Evolutionary conservation across 177 flowering plant genomes (phyloP).

Genomic region (Tripterygium wilfordii): DNA sequence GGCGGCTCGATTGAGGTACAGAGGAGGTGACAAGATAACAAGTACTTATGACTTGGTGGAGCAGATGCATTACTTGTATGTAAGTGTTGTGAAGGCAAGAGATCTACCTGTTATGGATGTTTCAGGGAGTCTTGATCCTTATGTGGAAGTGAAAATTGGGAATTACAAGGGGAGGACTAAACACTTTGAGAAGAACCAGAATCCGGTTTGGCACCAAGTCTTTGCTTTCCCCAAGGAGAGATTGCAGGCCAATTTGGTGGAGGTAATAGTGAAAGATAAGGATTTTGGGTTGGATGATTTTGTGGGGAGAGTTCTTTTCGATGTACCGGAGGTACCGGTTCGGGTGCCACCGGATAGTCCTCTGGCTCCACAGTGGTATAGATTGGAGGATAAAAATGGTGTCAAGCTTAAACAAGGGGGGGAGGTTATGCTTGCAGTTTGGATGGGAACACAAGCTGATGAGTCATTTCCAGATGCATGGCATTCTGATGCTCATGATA

Average conservation of each 20-base stretch:
- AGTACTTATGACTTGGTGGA: conserved; percentile 33
- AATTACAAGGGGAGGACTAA: conserved; percentile 26
- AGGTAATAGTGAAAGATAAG: conserved; percentile 23
- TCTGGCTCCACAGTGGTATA: conserved; percentile 35
- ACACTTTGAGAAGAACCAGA: conserved; percentile 20
- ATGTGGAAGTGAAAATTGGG: conserved; percentile 20
- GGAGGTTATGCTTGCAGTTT: conserved; percentile 35
- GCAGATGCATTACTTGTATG: conserved; percentile 26
- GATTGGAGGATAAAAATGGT: conserved; percentile 23
- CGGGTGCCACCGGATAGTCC: conserved; percentile 39
- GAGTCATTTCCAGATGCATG: conserved; percentile 41
- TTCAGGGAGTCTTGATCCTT: conserved; percentile 27
- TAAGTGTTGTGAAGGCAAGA: conserved; percentile 25
- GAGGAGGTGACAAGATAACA: conserved; percentile 27
- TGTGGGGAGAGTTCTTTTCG: conserved; percentile 23
- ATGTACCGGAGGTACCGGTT: conserved; percentile 25
- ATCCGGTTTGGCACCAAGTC: conserved; percentile 32
- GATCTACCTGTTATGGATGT: conserved; percentile 16
- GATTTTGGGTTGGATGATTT: conserved; percentile 26
- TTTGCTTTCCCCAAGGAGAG: conserved; percentile 31
- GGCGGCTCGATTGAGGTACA: conserved; percentile 51
- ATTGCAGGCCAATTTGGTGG: conserved; percentile 20
- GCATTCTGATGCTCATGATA: conserved; percentile 31
- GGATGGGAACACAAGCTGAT: conserved; percentile 43
- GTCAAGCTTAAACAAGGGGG: conserved; percentile 23